Conservation (phyloP, 352 stramenopile genomes). For the Pythium plurisporium region DNA sequence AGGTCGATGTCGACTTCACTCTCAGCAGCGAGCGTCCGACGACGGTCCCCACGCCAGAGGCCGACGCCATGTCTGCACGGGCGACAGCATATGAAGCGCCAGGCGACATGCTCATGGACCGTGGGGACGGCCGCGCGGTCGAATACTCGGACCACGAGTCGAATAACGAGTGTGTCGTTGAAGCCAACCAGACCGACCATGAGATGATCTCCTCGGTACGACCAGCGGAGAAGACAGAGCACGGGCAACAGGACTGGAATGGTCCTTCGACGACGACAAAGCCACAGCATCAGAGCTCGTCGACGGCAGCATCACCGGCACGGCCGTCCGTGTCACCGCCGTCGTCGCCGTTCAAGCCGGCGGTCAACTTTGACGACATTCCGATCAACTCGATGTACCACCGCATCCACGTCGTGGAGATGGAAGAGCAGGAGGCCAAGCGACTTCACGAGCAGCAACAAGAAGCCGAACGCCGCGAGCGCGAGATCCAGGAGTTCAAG, state of each 20-base stretch:
- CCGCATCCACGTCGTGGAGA: conserved; percentile 51
- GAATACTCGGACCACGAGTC: conserved; percentile 33
- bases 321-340: background rate
- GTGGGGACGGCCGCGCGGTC: conserved; percentile 21
- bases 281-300: background rate
- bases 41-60: background rate
- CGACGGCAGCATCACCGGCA: background rate
- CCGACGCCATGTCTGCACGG: background rate
- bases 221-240: conserved; percentile 4
- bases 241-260: background rate
- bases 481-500: conserved; percentile 64
- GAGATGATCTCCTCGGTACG: background rate
- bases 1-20: conserved; percentile 11
- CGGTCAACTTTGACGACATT: conserved; percentile 44
- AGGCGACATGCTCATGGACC: conserved; percentile 36
- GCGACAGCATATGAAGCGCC: conserved; percentile 3
- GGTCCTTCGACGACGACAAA: too few species aligned
- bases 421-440: conserved; percentile 41
- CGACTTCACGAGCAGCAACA: conserved; percentile 37
- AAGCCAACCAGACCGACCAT: conserved; percentile 10
- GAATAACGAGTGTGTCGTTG: background rate
- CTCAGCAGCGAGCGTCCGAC: conserved; percentile 11
- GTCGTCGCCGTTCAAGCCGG: conserved; percentile 14
- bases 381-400: conserved; percentile 77
- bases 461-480: conserved; percentile 45